Evolutionary conservation across 768 basidiomycete species (phyloP), one percentile per base, ranked within the genome.

Genomic region (Phaeotremella skinneri): DNA sequence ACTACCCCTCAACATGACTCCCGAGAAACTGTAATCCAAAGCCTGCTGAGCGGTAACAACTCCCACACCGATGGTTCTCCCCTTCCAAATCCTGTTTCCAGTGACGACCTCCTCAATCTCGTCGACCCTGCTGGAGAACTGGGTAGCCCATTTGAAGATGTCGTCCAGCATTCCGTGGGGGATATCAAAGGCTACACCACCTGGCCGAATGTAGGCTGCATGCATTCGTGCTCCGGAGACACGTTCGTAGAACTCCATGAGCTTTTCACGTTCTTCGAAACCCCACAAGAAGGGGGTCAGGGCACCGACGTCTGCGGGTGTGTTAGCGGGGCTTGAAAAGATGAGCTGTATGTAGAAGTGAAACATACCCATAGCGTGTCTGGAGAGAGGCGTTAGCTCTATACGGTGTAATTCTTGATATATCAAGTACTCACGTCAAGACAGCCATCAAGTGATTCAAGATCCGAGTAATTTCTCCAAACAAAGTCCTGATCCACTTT

Each of bases 211-310:
- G 76, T 97, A 99, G n/a, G 94, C 94, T 4, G 91, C 86, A 72
- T 99, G 94, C 70, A 99, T 83, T 55, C 94, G 92, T 3, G 94
- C 94, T 64, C 94, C 94, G 7, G 93, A 97, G 39, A 98, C 94
- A 56, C 94, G 91, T 79, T 99, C 94, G 78, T 99, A 99, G 80
- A 98, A 99, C 76, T 99, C 94, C 94, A 98, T 98, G 63, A 98
- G 85, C 82, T 99, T 99, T 81, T 98, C 94, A 56, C 94, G 91
- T 79, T 99, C 94, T 79, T 98, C 94, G 82, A 98, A 98, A 69
- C 94, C 94, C 92, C 94, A 99, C 29, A 99, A 82, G 86, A 97
- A 99, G 34, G 94, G 94, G 1, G 94, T 99, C 9, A 99, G 84
- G 58, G 91, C 94, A 76, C 94, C 94, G 63, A 99, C 94, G 72